Conservation (phyloP, 768 basidiomycete species). For the Dacryopinax primogenitus region DNA sequence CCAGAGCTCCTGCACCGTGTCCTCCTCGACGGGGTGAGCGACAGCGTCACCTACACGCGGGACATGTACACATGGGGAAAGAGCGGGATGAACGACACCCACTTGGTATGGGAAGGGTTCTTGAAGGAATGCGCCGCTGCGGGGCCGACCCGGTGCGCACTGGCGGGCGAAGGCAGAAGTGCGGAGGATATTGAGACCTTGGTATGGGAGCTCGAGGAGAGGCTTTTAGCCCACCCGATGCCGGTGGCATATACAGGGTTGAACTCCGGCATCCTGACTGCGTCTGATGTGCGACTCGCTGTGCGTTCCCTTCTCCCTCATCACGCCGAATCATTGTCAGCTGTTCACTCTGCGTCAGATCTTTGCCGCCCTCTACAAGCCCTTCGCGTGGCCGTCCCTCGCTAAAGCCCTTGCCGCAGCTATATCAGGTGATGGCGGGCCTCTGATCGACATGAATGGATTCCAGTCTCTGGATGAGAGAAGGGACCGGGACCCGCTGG, state of each 20-base stretch:
- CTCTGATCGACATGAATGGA: neutral
- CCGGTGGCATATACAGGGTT: conserved; percentile 10
- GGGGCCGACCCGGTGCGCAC: conserved; percentile 14
- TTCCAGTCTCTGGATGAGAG: neutral
- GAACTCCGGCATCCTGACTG: conserved; percentile 12
- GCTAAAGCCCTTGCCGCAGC: conserved; percentile 11
- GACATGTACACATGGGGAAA: neutral
- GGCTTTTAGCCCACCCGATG: conserved; percentile 9
- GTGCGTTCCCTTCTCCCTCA: neutral
- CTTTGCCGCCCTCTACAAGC: neutral
- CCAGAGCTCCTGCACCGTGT: conserved; percentile 17
- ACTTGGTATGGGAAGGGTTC: conserved; percentile 12
- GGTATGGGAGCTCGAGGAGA: conserved; percentile 5
- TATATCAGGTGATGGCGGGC: conserved; percentile 8
- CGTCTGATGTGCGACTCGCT: conserved; percentile 13
- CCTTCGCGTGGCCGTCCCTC: conserved; percentile 11
- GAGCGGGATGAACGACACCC: neutral
- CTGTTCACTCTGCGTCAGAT: neutral
- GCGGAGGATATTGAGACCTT: neutral
- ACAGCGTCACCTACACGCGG: neutral
- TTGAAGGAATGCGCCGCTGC: conserved; percentile 12
- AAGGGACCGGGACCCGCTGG: neutral
- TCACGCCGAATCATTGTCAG: neutral
- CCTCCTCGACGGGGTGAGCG: conserved; percentile 15
- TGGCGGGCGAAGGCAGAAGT: conserved; percentile 10